Evolutionary conservation across 1,139 yeast genomes (phyloP), one percentile per base, ranked within the genome.

Genomic region (Martiniozyma asiatica): DNA sequence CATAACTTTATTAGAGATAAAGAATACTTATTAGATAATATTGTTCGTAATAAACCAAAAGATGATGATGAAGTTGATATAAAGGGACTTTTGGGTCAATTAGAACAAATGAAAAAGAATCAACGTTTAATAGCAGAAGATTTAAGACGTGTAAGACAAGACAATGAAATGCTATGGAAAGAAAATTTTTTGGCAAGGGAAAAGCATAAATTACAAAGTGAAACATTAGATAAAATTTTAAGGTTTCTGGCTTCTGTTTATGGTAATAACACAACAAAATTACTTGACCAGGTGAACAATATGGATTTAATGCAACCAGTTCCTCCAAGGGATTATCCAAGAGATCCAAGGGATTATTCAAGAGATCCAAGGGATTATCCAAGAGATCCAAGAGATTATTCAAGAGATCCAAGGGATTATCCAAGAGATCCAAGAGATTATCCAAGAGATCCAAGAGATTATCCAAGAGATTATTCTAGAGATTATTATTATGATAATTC

Each of bases 91-190:
- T 49, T 87, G 35, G 64, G 63, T 30, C 97, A 92, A 53, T 58
- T 89, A 37, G 93, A 82, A 38, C 64, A 64, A 35, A 69, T 89
- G 38, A 81, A 80, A 48, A 62, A 69, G 44, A 82, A 81, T 45
- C 98, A 89, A 53, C 49, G 71, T 40, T 70, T 82, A 8, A 80
- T 89, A 16, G 70, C 85, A 4, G 93, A 85, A 41, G 97, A 89
- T 48, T 61, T 89, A 36, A 61, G 77, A 42, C 64, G 96, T 36
- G 73, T 89, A 23, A 67, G 87, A 39, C 77, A 76, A 41, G 98
- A 92, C 48, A 89, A 89, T 53, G 87, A 84, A 50, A 58, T 84
- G 43, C 59, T 89, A 31, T 89, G 98, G 98, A 75, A 76, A 37
- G 98, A 89, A 50, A 78, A 84, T 47, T 75, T 67, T 47, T 59